Evolutionary conservation across 2,329 filamentous ascomycete species (phyloP).

Genomic region (Claviceps paspali): DNA sequence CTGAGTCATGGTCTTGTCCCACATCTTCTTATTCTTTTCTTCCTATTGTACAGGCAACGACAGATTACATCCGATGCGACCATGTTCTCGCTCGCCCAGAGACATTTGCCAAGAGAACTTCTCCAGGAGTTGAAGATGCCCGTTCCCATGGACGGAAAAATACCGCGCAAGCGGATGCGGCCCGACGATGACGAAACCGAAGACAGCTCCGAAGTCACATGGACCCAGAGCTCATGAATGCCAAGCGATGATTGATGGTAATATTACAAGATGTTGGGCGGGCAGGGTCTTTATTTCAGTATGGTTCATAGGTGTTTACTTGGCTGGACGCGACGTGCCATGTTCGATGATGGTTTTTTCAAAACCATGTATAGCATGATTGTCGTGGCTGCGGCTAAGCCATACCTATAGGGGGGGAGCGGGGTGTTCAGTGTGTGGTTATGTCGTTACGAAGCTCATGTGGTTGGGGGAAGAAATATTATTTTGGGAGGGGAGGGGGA

Average conservation of each 20-base stretch:
- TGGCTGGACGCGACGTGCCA: conserved; percentile 58
- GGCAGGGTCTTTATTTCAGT: too few relatives aligned
- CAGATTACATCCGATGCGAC: conserved; percentile 58
- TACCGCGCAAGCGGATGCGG: conserved; percentile 21
- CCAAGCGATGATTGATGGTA: not conserved
- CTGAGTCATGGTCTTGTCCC: not conserved
- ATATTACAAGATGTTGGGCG: too few relatives aligned
- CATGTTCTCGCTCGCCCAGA: conserved; percentile 72
- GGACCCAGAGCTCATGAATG: conserved; percentile 8
- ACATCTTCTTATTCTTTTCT: conserved; percentile 8
- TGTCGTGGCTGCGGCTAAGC: conserved; percentile 66
- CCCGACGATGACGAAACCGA: conserved; percentile 21
- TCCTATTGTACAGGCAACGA: conserved; percentile 48
- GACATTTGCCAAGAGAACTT: conserved; percentile 66
- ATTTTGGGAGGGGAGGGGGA: not conserved
- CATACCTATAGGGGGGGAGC: conserved; percentile 57
- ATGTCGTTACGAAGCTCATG: not conserved
- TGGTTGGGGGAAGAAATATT: not conserved
- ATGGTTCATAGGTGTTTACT: conserved; percentile 61
- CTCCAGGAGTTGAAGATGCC: conserved; percentile 69
- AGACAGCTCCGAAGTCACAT: conserved; percentile 12
- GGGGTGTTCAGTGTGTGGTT: conserved; percentile 1
- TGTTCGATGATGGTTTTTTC: conserved; percentile 65
- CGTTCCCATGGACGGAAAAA: conserved; percentile 35
- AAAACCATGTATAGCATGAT: conserved; percentile 96